Evolutionary conservation across 78 protist species (phyloP), one percentile per base, ranked within the genome.

Genomic region (Andalucia godoyi): DNA sequence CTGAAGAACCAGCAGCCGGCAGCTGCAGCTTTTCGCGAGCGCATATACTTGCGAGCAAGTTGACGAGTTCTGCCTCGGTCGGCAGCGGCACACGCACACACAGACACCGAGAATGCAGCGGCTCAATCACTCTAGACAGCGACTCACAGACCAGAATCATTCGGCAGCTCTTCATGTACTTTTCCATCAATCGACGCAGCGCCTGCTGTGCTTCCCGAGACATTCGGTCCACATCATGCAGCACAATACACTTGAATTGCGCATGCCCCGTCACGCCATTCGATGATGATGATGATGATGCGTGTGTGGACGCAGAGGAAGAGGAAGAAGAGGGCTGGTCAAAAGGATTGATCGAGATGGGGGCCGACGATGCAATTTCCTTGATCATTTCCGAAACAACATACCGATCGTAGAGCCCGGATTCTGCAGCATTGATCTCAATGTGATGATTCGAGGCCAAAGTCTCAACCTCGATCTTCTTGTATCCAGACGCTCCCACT

Each of bases 151-250:
- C 23, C 8, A 95, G 67, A 3, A 95, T 72, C 2, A 95, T 32
- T 12, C 99, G 75, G 51, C 78, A 74, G n/a, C 69, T 60, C 9
- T 42, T 4, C n/a, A 72, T 58, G 81, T 82, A 91, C 45, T 63
- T 77, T 46, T 97, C 99, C 99, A 97, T 97, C 12, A 98, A 95
- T 37, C 99, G 88, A 23, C 99, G 80, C 6, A 97, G 92, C 15
- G 97, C 99, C 30, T 89, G 90, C 72, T 97, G 99, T 1, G 99
- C 98, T 0, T 78, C 80, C 30, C 61, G 46, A 32, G 91, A 41
- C 37, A 95, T 39, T 27, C 45, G 50, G 37, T 95, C 99, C 1
- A 85, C 97, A 42, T 95, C 98, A 43, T 77, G 59, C 6, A 97
- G 12, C 21, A 72, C 74, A 30, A 46, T 15, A 36, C 34, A 57